Evolutionary conservation across 345 rosid species (phyloP).

Genomic region (Kernera saxatilis): DNA sequence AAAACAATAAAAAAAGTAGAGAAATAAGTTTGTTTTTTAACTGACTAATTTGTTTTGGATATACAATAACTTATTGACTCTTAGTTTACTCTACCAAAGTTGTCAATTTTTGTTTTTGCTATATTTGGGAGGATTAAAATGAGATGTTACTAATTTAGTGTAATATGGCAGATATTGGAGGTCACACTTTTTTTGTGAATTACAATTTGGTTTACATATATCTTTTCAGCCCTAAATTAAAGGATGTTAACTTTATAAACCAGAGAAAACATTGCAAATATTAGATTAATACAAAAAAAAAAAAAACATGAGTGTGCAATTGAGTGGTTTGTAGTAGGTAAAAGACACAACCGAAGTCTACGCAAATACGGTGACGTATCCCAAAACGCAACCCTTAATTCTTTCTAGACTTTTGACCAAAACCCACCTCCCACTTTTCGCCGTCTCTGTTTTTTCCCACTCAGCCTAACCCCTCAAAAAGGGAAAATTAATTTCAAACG

Average conservation of each 20-base stretch:
- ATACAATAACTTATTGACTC: background rate
- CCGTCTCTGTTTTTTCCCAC: background rate
- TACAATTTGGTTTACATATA: no score
- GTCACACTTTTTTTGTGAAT: no score
- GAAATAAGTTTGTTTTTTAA: background rate
- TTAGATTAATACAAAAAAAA: background rate
- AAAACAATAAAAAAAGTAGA: background rate
- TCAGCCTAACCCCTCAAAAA: background rate
- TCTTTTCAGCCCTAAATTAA: no score
- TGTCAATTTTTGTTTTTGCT: background rate
- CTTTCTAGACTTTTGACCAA: constrained; percentile 34
- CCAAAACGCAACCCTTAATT: constrained; percentile 21
- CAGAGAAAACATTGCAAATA: background rate
- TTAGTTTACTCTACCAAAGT: no score
- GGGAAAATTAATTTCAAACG: background rate
- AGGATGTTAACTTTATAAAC: background rate
- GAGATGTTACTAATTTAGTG: background rate
- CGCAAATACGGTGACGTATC: constrained; percentile 45
- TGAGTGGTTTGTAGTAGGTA: constrained; percentile 24
- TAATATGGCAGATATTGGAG: no score
- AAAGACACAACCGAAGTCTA: constrained; percentile 34
- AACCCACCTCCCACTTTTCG: constrained; percentile 18
- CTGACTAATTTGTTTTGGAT: background rate
- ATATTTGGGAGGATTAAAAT: background rate
- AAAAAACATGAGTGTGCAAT: background rate